These are phyloP conservation scores for Hymenoscyphus occultus DNA, from an alignment of 2,329 filamentous ascomycete genomes.

Conservation along the genomic window DNA sequence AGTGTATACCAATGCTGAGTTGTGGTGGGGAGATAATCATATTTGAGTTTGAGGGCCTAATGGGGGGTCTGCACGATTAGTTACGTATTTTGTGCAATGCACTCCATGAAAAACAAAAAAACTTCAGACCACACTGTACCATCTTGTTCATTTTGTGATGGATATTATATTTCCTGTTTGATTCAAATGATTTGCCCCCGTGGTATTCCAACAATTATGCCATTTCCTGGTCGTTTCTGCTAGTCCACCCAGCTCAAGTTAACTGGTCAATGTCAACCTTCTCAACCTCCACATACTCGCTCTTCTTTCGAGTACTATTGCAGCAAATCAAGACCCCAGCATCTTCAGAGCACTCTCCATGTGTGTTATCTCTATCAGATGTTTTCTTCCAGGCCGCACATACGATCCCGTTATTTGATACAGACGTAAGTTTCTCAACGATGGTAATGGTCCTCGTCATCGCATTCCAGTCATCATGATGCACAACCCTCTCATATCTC, in stretches of 20 bases:
- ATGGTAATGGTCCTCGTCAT: slow-evolving; percentile 1
- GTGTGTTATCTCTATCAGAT: background rate
- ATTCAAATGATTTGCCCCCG: too few species aligned
- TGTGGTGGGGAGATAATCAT: background rate
- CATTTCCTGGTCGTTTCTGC: background rate
- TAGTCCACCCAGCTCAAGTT: background rate
- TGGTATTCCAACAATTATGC: background rate
- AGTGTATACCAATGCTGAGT: slow-evolving; percentile 1
- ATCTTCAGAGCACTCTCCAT: background rate
- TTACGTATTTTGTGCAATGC: background rate
- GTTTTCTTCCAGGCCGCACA: background rate
- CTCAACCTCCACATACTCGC: background rate
- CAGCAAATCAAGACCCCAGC: background rate
- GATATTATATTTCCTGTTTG: background rate
- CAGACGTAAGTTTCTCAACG: background rate
- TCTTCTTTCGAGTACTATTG: background rate
- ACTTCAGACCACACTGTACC: background rate
- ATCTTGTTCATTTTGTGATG: background rate
- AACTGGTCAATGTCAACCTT: background rate
- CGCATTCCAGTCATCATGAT: background rate
- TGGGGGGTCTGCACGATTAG: background rate
- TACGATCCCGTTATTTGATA: background rate
- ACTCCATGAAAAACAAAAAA: slow-evolving; percentile 1
- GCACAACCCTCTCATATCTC: background rate
- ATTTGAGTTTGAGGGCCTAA: background rate